phyloP scores from a whole-genome alignment of 441 rosid species.

The Capsella rubella region DNA sequence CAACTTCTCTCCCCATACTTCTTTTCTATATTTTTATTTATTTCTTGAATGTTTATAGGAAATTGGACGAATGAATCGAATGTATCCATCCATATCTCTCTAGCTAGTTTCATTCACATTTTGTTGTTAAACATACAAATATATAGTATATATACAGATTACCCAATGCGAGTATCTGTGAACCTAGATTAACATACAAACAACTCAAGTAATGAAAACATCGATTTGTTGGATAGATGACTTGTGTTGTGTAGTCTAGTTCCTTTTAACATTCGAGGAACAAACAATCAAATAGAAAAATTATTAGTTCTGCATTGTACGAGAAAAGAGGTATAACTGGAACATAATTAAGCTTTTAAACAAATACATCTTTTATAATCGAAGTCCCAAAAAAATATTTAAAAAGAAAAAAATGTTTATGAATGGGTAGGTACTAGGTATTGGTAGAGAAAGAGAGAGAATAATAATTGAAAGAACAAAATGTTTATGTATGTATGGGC shows the following conservation, averaged over 20 bases:
- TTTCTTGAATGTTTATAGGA: conserved; percentile 3
- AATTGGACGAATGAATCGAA: conserved; percentile 3
- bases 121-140: not conserved
- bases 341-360: too few species aligned
- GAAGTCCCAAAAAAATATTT: too few species aligned
- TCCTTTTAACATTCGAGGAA: not conserved
- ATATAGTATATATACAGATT: too few species aligned
- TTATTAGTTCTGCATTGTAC: not conserved
- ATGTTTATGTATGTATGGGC: conserved; percentile 21
- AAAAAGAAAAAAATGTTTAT: too few species aligned
- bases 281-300: too few species aligned
- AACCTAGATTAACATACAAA: conserved; percentile 8
- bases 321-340: too few species aligned
- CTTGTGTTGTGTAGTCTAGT: not conserved
- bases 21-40: not conserved
- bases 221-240: not conserved
- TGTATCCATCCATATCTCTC: not conserved
- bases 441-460: conserved; percentile 10
- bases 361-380: too few species aligned
- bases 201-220: not conserved
- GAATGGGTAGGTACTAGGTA: conserved; percentile 41
- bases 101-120: not conserved
- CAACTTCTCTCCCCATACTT: conserved; percentile 38
- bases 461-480: conserved; percentile 15
- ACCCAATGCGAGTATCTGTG: not conserved